Base-by-base conservation (phyloP, 73 alveolate genomes). In the Tetrahymena thermophila region DNA sequence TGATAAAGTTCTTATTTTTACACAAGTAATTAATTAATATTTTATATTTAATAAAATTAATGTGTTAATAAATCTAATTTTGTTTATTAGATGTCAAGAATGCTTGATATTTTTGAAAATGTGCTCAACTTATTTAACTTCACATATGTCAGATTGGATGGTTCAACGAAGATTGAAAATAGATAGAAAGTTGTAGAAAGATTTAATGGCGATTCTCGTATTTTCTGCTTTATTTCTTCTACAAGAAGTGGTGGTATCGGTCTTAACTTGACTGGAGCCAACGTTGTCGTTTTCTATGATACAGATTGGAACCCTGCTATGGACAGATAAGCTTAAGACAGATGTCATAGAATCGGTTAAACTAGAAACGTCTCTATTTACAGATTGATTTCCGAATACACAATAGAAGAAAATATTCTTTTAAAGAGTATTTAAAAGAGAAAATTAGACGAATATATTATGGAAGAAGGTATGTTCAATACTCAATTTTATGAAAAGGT, bases 271-370 rank as follows among this genome's bases (percentile, higher is more conserved):
- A 99, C 99, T 16, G 99, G 99, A 15, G 99, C 99, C 6, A 99
- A 99, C 96, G 97, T 99, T 55, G 99, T 99, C 56, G 99, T 99
- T 57, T 99, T 99, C 98, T 99, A 99, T 96, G 99, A 99, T 95
- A 99, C 99, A 1, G 99, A 99, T 96, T 99, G 99, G 99, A 99
- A 99, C 95, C 99, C 99, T 4, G 99, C 99, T 35, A 99, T 99
- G 99, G 99, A 99, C 97, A 99, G 99, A 96, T 98, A 99, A 96
- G 99, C 99, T n/a, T 98, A 99, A 94, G 99, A 99, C 95, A 96
- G 99, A 35, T 99, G 99, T 85, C 99, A 99, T 94, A 97, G 99
- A 95, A 99, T 99, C 10, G 99, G 99, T n/a, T 99, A 99, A 96
- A 97, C 99, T n/a, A 98, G 99, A 94, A 98, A 99, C 31, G 99